Base-by-base conservation (phyloP, 2,329 filamentous ascomycete genomes). In the Davidsoniella eucalypti region DNA sequence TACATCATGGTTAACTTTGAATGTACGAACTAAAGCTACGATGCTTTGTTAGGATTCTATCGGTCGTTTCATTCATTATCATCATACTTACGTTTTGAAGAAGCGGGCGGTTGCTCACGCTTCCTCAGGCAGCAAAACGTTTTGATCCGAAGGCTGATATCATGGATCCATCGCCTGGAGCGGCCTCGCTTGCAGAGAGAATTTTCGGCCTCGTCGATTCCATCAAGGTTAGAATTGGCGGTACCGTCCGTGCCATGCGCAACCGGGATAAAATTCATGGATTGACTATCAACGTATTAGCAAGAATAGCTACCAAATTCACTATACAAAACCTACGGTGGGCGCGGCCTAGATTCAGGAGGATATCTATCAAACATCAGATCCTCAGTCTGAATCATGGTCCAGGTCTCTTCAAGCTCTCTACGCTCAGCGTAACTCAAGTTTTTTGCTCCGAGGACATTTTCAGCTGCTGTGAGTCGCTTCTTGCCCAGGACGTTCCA, bases 351-450 rank as follows among this genome's bases (percentile, higher is more conserved):
- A 21, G 52, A 49, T 17, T 53, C 52, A 9, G 52, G 52, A 6
- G 52, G 52, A 23, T 53, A 53, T 12, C 52, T 47, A 47, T 53
- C 52, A 38, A 51, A 50, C 17, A 44, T 49, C 41, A 53, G 42
- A 39, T 53, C 52, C 17, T 53, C 47, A 14, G 52, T 53, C 33
- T 53, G 52, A 26, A 53, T 42, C 52, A 53, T 53, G 33, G 52
- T 53, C 52, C 52, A 51, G 1, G 52, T 53, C 44, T 53, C 52
- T 48, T 53, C 52, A 6, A 53, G 48, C 41, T 53, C 52, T 40
- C 52, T 29, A 14, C 48, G 39, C 26, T 53, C 52, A 29, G 52
- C 44, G 8, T 51, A 47, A 25, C 52, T 53, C 17, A 53, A 33
- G 14, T 53, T 53, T 26, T 44, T 40, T 6, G 52, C 7, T 3